Evolutionary conservation across 2,329 filamentous ascomycete genomes (phyloP), one percentile per base, ranked within the genome.

Genomic region (Diaporthe citri): DNA sequence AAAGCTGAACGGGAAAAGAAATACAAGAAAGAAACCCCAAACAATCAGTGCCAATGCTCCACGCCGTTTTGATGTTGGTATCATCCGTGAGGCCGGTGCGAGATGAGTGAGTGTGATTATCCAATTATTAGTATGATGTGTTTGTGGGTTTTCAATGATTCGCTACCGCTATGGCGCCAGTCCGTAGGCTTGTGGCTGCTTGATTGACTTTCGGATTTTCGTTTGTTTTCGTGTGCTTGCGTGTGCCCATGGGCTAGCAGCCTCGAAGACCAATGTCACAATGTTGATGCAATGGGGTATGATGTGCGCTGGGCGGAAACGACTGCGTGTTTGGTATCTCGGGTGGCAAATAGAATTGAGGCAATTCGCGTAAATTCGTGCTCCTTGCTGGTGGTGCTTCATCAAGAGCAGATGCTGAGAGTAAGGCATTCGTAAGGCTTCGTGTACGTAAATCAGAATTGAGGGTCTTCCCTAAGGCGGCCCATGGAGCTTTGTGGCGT

Each of bases 391-490:
- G 48, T 15, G 39, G 39, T 57, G 34, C 62, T 41, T 22, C 31
- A 25, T 57, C 20, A 59, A 73, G 55, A 43, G 64, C 56, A 60
- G 46, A 56, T 64, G 57, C 64, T 72, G 48, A 57, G 52, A 57
- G 56, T 22, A 8, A 51, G 51, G 52, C 25, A 39, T 28, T 67
- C n/a, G 67, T 71, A 46, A 59, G 13, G 48, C 48, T 28, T 55
- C 39, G 69, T 34, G 17, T 60, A 17, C 31, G 9, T 67, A 59
- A 46, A 60, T 82, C 80, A 88, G 77, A 86, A 88, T 78, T 85
- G 86, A n/a, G 85, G 86, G 80, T 90, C 88, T 76, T 91, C 89
- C 51, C 88, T 85, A 46, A 90, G 83, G 15, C 88, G 88, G 77
- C 88, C 90, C 79, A 87, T 88, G 0, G 87, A 88, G 52, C 83